A percentile compares a stretch with the other conserved stretches of the same genome.
phyloP scores from a whole-genome alignment of 768 basidiomycete species.

The Tulasnella sp. region DNA sequence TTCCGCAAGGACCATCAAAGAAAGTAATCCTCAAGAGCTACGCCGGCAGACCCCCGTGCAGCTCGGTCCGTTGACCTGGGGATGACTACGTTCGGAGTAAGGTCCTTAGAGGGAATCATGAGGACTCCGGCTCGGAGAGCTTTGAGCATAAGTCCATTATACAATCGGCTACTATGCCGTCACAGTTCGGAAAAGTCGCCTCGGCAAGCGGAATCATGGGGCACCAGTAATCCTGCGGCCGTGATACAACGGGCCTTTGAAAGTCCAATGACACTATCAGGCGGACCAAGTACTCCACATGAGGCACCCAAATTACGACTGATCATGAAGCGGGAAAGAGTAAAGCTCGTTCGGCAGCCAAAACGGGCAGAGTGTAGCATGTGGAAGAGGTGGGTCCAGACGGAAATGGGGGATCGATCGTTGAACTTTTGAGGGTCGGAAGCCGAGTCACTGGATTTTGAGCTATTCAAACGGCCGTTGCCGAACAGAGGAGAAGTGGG shows the following conservation, averaged over 20 bases:
- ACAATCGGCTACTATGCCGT: background rate
- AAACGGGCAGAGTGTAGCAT: background rate
- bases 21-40: background rate
- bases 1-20: background rate
- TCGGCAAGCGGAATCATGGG: background rate
- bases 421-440: background rate
- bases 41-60: background rate
- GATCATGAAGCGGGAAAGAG: background rate
- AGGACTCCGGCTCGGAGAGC: background rate
- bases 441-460: background rate
- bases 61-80: background rate
- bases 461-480: background rate
- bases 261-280: background rate
- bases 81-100: background rate
- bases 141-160: background rate
- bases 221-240: background rate
- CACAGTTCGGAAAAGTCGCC: background rate
- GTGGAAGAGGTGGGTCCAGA: background rate
- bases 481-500: background rate
- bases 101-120: background rate
- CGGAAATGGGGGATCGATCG: background rate
- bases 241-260: background rate
- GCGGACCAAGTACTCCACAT: background rate
- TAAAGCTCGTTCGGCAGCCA: background rate
- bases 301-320: background rate